Conservation (phyloP, 257 asterid genomes). For the Solanum dulcamara region DNA sequence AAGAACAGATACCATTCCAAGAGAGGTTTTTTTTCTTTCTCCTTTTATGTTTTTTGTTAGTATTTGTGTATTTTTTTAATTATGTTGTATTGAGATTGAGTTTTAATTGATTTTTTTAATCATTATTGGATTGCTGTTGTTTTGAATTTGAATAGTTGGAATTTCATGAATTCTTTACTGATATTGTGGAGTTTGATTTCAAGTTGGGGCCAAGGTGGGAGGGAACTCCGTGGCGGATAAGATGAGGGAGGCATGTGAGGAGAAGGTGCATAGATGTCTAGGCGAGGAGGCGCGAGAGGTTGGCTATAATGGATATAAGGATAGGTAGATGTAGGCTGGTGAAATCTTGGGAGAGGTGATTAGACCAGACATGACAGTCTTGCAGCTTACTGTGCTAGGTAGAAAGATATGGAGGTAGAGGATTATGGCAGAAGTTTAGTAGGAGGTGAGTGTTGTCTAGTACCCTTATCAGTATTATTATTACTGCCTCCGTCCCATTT, state of each 20-base stretch:
- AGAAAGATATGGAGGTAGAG: neutral
- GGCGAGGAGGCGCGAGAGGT: neutral
- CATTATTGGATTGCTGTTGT: neutral
- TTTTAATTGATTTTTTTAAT: neutral
- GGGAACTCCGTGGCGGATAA: neutral
- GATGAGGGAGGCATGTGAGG: neutral
- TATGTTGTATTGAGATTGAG: neutral
- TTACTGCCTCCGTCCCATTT: too few relatives aligned
- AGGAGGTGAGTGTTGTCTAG: neutral
- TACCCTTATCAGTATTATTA: neutral
- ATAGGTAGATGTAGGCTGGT: neutral
- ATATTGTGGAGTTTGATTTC: neutral
- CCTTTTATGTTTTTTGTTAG: neutral
- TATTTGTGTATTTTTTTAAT: neutral
- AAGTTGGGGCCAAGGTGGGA: neutral
- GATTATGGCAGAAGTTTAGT: neutral
- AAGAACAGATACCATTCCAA: slow-evolving; percentile 52
- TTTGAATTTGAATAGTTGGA: neutral
- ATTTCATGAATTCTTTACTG: neutral
- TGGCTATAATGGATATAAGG: neutral
- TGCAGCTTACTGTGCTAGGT: neutral
- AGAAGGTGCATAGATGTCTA: neutral
- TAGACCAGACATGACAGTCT: neutral
- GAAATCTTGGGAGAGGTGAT: neutral
- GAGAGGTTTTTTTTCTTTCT: slow-evolving; percentile 40